Base-by-base conservation (phyloP, 345 rosid genomes). In the Eucalyptus virginea region DNA sequence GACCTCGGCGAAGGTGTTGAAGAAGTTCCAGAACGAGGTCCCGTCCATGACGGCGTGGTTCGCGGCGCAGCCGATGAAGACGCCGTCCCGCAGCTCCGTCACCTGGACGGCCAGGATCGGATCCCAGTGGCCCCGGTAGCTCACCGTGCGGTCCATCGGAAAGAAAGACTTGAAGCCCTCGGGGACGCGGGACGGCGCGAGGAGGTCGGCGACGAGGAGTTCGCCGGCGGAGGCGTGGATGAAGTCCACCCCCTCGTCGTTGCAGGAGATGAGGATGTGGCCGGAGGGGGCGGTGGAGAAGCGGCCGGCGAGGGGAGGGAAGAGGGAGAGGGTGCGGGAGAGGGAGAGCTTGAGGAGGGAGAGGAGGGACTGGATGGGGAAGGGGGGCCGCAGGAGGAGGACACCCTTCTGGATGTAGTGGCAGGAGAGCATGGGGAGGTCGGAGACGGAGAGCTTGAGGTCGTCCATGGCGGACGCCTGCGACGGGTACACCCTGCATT, bases 391-490 rank as follows among this genome's bases (percentile, higher is more conserved):
- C 16, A 93, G 91, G 90, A 97, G 96, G 90, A 97, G 98, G 49
- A 92, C 89, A 1, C 99, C 99, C 91, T 98, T 98, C 37, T 98
- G 99, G 89, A 98, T 98, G 90, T 96, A 98, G 89, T 97, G 98
- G 91, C 99, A 97, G 86, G 99, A 98, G 62, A 98, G 94, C 99
- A 98, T 97, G 3, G 99, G 98, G 62, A 98, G 99, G 93, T 98
- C 99, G 87, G 98, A 97, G 90, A 95, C 98, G 7, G 99, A 95
- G 72, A 98, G 97, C 91, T 96, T 94, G 50, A 98, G 93, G 91
- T 98, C 97, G 50, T 58, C 94, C 47, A 95, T 88, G 3, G 91
- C 90, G 52, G 99, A 95, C 86, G 88, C 95, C 54, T 89, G 65
- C 45, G 94, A 89, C 0, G 99, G 99, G 88, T 91, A 90, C 87